Evolutionary conservation across 2,329 filamentous ascomycete genomes (phyloP).

Genomic region (Pseudocercospora macadamiae): DNA sequence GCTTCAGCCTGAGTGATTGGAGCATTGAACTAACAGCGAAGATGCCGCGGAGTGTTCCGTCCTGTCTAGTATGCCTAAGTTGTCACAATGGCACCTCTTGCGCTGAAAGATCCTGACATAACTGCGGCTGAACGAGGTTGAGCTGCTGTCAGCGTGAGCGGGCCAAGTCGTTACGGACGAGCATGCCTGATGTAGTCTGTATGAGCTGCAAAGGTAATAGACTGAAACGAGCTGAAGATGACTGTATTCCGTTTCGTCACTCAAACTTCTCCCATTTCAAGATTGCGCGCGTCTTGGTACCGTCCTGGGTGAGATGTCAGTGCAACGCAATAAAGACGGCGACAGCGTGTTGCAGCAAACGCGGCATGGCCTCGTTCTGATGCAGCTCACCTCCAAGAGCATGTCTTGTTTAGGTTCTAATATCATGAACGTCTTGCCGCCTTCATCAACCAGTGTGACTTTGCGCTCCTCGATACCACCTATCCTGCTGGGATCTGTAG

Average conservation of each 20-base stretch:
- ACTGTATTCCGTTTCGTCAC: background rate
- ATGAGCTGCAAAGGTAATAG: background rate
- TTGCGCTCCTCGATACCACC: slow-evolving; percentile 30
- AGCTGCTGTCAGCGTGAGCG: no score
- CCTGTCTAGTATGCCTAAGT: no score
- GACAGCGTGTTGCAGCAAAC: no score
- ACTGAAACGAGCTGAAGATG: background rate
- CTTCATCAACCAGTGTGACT: slow-evolving; percentile 24
- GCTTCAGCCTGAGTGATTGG: no score
- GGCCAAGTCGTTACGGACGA: background rate
- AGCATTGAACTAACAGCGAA: no score
- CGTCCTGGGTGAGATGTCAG: slow-evolving; percentile 20
- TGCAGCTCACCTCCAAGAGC: slow-evolving; percentile 20
- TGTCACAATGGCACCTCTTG: no score
- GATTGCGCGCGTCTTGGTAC: slow-evolving; percentile 25
- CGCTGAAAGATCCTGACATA: background rate
- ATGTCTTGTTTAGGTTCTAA: slow-evolving; percentile 30
- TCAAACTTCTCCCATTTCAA: slow-evolving; percentile 35
- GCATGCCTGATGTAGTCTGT: background rate
- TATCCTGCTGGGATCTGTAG: slow-evolving; percentile 26
- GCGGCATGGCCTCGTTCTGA: no score
- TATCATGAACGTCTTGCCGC: slow-evolving; percentile 29
- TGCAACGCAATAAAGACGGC: background rate
- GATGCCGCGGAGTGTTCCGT: no score
- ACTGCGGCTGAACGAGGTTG: background rate